Evolutionary conservation across 148 eudicot species (phyloP).

Genomic region (Simmondsia chinensis): DNA sequence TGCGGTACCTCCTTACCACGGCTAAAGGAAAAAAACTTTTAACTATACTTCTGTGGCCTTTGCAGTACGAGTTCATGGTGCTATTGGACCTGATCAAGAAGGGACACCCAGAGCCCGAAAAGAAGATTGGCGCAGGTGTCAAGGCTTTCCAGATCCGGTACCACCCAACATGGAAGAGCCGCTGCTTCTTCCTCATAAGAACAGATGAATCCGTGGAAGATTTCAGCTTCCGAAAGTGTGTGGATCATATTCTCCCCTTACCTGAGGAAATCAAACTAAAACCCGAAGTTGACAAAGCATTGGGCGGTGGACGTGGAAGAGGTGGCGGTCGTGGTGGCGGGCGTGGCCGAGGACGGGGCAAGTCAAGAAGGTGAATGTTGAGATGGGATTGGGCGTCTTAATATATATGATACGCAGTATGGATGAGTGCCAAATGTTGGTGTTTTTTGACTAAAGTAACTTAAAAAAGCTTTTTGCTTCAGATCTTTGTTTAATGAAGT

Average conservation of each 20-base stretch:
- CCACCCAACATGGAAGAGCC: conserved; percentile 71
- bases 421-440: background rate
- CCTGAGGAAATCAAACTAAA: conserved; percentile 78
- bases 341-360: conserved; percentile 56
- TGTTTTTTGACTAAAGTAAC: conserved; percentile 5
- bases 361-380: conserved; percentile 33
- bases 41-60: background rate
- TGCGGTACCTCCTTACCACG: background rate
- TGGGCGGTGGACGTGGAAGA: conserved; percentile 33
- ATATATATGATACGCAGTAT: background rate
- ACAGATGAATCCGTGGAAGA: conserved; percentile 61
- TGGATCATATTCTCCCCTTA: conserved; percentile 80
- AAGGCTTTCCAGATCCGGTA: conserved; percentile 58
- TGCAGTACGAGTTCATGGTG: conserved; percentile 66
- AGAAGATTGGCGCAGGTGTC: conserved; percentile 64
- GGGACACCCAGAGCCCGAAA: conserved; percentile 72
- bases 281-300: conserved; percentile 43
- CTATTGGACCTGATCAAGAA: conserved; percentile 69
- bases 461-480: too few relatives aligned
- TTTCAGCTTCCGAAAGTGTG: conserved; percentile 97
- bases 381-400: background rate
- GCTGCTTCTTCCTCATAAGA: conserved; percentile 79
- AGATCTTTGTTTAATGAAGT: too few relatives aligned
- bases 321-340: conserved; percentile 39
- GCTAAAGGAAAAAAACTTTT: background rate